Evolutionary conservation across 139 green algal species (phyloP).

Genomic region (Tetradesmus lagerheimii): DNA sequence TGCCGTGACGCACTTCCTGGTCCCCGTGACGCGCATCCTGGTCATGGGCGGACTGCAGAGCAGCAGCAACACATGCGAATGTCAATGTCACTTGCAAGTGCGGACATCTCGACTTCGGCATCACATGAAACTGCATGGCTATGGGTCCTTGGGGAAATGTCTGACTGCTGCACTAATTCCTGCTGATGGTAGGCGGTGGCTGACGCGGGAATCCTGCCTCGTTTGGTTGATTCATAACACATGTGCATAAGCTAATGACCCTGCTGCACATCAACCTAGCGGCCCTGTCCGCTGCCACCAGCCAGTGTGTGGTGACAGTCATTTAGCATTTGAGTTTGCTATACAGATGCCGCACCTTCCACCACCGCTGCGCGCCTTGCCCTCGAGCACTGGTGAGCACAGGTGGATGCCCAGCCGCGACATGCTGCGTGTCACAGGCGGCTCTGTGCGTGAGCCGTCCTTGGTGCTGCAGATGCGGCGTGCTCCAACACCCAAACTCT

Average conservation of each 20-base stretch:
- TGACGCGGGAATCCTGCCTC: too few species aligned
- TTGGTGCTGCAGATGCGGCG: slow-evolving; percentile 9
- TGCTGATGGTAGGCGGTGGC: too few species aligned
- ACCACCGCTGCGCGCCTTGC: background rate
- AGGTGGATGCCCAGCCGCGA: background rate
- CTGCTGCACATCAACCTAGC: background rate
- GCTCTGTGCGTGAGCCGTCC: slow-evolving; percentile 39
- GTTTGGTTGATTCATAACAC: too few species aligned
- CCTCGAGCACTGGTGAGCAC: slow-evolving; percentile 36
- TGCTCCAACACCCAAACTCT: slow-evolving; percentile 17
- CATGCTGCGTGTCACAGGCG: slow-evolving; percentile 50
- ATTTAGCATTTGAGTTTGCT: background rate
- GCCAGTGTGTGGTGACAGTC: background rate
- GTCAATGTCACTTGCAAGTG: background rate
- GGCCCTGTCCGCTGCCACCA: background rate
- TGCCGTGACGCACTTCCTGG: slow-evolving; percentile 11
- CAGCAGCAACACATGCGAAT: background rate
- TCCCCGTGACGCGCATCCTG: slow-evolving; percentile 31
- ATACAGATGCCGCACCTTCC: background rate
- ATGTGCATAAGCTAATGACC: background rate
- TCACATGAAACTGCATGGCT: too few species aligned
- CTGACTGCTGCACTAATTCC: too few species aligned
- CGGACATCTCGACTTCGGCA: too few species aligned
- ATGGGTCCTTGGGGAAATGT: too few species aligned
- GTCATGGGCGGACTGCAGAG: slow-evolving; percentile 32